Evolutionary conservation across 768 basidiomycete species (phyloP), one percentile per base, ranked within the genome.

Genomic region (Termitomyces sp.): DNA sequence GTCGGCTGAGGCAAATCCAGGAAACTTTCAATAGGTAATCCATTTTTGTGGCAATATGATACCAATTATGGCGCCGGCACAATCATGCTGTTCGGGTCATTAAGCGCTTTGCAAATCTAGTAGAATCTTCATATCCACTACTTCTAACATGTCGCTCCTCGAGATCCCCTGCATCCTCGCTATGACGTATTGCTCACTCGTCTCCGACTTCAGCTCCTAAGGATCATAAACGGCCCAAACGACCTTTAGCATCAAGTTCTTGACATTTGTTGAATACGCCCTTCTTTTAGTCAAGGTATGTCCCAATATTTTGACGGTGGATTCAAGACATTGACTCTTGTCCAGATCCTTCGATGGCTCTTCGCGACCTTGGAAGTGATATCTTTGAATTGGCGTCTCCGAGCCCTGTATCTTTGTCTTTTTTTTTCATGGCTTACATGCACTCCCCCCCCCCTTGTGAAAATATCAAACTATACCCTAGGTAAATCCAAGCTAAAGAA

Each of bases 401-500:
- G n/a, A n/a, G n/a, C n/a, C n/a, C n/a, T n/a, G n/a, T n/a, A n/a
- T n/a, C n/a, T n/a, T n/a, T n/a, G n/a, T n/a, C n/a, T n/a, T n/a
- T n/a, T n/a, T n/a, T n/a, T n/a, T n/a, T n/a, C n/a, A n/a, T n/a
- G n/a, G n/a, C n/a, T n/a, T n/a, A n/a, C n/a, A n/a, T 72, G 5
- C 71, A 72, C 36, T 72, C 72, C 56, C 72, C 72, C 3, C 59
- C 64, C 16, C 74, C 53, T 60, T 65, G 1, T 32, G 32, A 32
- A 12, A 32, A 10, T 9, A 32, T 32, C 12, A 3, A 12, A 32
- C 1, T 12, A 9, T 32, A 32, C 9, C 10, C 32, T 32, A 10
- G 34, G 13, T 36, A 14, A 36, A 1, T 36, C 16, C 34, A 36
- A 14, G 16, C 16, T 37, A 16, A 36, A 36, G 5, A 5, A 16